Conservation (phyloP, 1,284 basidiomycete genomes). For the Trichosporon sp. region DNA sequence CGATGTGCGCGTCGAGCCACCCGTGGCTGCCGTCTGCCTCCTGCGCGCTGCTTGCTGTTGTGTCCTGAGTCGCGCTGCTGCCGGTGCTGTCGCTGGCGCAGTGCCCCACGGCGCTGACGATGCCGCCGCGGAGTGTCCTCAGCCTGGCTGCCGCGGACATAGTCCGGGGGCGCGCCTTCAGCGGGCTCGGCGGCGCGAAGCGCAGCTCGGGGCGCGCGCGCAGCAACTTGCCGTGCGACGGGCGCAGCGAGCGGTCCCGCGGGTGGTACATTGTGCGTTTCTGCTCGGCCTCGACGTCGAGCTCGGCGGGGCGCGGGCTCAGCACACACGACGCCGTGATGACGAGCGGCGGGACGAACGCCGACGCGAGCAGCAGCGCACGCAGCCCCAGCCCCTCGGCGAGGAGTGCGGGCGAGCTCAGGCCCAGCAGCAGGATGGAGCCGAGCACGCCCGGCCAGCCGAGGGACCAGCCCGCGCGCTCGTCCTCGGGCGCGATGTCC, state of each 20-base stretch:
- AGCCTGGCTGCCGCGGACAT: neutral
- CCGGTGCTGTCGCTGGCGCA: neutral
- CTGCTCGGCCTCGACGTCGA: neutral
- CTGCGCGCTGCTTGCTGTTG: neutral
- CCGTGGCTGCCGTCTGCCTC: constrained; percentile 1
- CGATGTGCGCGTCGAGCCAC: neutral
- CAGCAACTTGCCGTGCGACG: neutral
- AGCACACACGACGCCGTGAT: neutral
- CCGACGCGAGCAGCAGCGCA: neutral
- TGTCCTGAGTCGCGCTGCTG: neutral
- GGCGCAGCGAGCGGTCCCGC: neutral
- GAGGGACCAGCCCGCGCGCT: neutral
- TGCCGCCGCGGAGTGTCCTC: neutral
- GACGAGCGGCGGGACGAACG: neutral
- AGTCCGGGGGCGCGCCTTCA: neutral
- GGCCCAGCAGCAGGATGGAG: neutral
- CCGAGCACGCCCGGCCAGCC: neutral
- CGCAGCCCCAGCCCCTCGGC: neutral
- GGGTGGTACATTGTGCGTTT: neutral
- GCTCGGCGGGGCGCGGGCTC: neutral
- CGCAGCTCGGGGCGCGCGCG: neutral
- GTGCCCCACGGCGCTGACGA: neutral
- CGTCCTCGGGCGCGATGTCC: neutral
- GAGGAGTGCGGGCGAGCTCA: neutral
- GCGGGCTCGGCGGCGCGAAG: neutral